A percentile compares a stretch with the other conserved stretches of the same genome.
These are phyloP conservation scores for Protea cynaroides DNA, from an alignment of 164 flowering plant species.

Conservation along the genomic window DNA sequence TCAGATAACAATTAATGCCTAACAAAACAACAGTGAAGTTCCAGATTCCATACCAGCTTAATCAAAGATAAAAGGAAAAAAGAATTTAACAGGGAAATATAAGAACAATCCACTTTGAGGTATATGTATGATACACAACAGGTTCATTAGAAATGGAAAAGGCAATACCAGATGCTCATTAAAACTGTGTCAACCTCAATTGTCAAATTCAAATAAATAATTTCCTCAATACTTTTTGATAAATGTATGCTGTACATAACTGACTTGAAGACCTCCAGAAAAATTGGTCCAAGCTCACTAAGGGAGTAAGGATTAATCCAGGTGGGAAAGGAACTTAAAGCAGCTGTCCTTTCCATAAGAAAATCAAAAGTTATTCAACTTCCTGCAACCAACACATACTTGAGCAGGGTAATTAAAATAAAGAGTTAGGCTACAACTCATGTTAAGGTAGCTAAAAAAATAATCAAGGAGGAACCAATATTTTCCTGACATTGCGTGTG, in stretches of 20 bases:
- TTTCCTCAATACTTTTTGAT: neutral
- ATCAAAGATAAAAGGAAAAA: too few relatives aligned
- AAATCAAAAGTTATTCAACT: neutral
- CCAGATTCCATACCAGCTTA: too few relatives aligned
- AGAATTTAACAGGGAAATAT: too few relatives aligned
- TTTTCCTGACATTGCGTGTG: neutral
- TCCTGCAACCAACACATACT: slow-evolving; percentile 13
- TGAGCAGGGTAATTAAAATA: slow-evolving; percentile 10
- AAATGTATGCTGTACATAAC: neutral
- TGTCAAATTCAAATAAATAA: neutral
- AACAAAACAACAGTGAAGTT: too few relatives aligned
- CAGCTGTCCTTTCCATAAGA: neutral
- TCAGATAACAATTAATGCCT: too few relatives aligned
- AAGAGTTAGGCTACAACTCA: neutral
- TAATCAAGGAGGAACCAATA: neutral
- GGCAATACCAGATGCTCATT: neutral
- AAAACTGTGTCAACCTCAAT: neutral
- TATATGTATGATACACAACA: too few relatives aligned
- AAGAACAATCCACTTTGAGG: too few relatives aligned
- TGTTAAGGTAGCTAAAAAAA: neutral
- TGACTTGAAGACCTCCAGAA: neutral
- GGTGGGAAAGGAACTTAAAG: neutral
- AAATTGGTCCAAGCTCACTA: neutral
- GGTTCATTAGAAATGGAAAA: neutral
- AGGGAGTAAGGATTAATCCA: neutral